Base-by-base conservation (phyloP, 2,329 filamentous ascomycete species). In the Capronia americana region DNA sequence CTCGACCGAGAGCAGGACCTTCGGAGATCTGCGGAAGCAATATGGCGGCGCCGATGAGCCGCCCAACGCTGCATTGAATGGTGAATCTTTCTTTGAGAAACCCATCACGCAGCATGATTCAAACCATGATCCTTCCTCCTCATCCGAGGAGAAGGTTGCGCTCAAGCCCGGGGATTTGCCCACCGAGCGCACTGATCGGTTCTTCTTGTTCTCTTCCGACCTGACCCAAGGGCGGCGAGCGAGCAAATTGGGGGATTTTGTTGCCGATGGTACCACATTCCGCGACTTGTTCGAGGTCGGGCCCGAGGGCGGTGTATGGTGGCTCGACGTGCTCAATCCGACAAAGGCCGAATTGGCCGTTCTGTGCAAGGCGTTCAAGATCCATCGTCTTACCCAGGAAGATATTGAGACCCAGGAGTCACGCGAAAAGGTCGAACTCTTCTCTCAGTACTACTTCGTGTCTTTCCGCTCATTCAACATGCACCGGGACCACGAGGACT, bases 401-500 rank as follows among this genome's bases (percentile, higher is more conserved):
- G 95, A 99, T 82, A 97, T 99, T 72, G 90, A 90, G 67, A 96
- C 92, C 0, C 93, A 97, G 77, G 95, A 99, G 80, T 91, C 93
- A 11, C 93, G 95, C 51, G 95, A 99, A 81, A 99, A 99, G 83
- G 97, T 99, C 63, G 95, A 99, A 79, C 85, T 99, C 26, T 99
- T 99, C 81, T 91, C 92, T 26, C 92, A 93, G 50, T 99, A 99
- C 82, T 99, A 99, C 80, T 98, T 99, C 78, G 92, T 97, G 58
- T 96, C 92, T 78, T 99, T 98, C 85, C 89, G 94, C 61, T 97
- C 93, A 1, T 99, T 98, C 82, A 90, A 94, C 62, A 84, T 92
- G 71, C 91, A 96, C 72, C 90, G 92, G 72, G 86, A 89, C 38
- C 89, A 90, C 57, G 89, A 92, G 69, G 87, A 92, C 64, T 96